phyloP scores from a whole-genome alignment of 2,329 filamentous ascomycete genomes.

The Fusarium lyarnte region DNA sequence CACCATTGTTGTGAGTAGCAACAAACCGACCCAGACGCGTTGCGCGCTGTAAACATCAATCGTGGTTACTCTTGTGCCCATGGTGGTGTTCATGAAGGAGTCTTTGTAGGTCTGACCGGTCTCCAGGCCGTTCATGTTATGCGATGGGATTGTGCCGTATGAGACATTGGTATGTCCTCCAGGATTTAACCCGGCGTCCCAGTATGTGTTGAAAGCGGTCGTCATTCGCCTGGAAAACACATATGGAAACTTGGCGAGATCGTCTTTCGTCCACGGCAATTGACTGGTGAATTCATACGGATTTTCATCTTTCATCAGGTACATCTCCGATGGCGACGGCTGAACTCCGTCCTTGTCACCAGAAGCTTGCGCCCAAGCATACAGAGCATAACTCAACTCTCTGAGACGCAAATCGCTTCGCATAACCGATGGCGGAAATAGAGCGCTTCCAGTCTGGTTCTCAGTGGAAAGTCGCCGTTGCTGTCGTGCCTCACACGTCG shows the following conservation, averaged over 20 bases:
- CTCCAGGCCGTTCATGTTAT: neutral
- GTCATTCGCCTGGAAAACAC: neutral
- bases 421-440: neutral
- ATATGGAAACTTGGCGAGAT: neutral
- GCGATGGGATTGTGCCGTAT: fast-evolving
- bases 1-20: neutral
- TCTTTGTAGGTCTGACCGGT: neutral
- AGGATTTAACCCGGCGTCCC: neutral
- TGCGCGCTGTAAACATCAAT: neutral
- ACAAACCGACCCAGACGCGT: neutral
- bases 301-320: neutral
- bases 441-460: neutral
- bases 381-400: neutral
- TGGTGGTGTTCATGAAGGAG: neutral
- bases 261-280: neutral
- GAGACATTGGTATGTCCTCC: neutral
- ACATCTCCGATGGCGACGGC: neutral
- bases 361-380: neutral
- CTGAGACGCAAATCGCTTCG: neutral
- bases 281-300: neutral
- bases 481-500: neutral
- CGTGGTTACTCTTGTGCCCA: neutral
- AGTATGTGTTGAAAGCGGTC: neutral
- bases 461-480: neutral
- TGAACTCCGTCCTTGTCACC: neutral